Conservation (phyloP, 768 basidiomycete genomes). For the Trichaptum fuscoviolaceum region DNA sequence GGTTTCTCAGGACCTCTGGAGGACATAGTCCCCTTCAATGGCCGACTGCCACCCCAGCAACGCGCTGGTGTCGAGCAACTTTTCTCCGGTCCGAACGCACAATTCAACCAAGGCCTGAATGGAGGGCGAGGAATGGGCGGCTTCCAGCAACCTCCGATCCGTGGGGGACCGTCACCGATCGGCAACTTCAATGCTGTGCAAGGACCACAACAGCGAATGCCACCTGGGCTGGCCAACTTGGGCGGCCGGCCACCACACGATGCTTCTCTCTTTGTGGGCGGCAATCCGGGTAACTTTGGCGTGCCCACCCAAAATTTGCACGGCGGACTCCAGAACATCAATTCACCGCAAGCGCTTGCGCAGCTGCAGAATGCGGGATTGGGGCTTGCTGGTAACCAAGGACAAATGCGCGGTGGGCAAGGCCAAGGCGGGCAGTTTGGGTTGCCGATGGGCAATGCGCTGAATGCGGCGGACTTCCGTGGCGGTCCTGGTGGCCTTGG, state of each 20-base stretch:
- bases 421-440: constrained; percentile 32
- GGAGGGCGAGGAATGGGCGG: constrained; percentile 47
- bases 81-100: constrained; percentile 45
- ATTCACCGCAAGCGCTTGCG: constrained; percentile 32
- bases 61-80: constrained; percentile 51
- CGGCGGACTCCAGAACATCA: constrained; percentile 48
- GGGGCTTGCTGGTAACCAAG: constrained; percentile 19
- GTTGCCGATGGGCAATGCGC: constrained; percentile 13
- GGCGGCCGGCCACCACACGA: constrained; percentile 81
- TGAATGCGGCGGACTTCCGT: constrained; percentile 3
- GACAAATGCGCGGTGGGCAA: constrained; percentile 43
- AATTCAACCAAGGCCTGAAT: constrained; percentile 48
- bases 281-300: background rate
- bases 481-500: background rate
- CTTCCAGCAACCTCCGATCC: constrained; percentile 53
- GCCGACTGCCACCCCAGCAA: constrained; percentile 46
- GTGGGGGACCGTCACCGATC: constrained; percentile 65
- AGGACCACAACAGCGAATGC: constrained; percentile 54
- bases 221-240: constrained; percentile 76
- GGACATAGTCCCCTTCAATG: constrained; percentile 59
- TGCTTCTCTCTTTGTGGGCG: constrained; percentile 51
- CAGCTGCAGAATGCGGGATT: constrained; percentile 17
- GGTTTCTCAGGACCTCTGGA: constrained; percentile 54
- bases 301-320: constrained; percentile 42
- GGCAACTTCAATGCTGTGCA: constrained; percentile 41